Percentiles rank a stretch among this genome's conserved stretches.
These are phyloP conservation scores for Ziziphus jujuba DNA, from an alignment of 306 rosid species.

Conservation along the genomic window DNA sequence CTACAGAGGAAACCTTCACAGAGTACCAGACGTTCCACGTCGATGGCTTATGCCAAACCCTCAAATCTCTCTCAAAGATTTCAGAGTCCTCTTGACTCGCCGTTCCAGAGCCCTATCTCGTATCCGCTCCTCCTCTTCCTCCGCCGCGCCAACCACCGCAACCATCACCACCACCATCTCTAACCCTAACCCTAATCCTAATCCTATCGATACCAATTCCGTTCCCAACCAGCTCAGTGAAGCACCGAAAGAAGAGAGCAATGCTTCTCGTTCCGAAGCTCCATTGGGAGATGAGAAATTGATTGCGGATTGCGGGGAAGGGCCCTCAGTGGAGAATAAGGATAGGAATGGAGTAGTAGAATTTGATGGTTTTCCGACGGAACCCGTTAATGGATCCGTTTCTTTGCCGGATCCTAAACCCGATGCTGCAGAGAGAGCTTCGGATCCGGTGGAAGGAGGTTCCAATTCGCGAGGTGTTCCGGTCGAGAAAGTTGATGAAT, in stretches of 20 bases:
- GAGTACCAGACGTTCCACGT: conserved; percentile 73
- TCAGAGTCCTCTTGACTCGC: conserved; percentile 65
- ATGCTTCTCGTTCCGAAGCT: conserved; percentile 10
- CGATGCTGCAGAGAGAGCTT: conserved; percentile 28
- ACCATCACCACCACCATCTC: conserved; percentile 28
- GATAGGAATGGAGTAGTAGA: conserved; percentile 23
- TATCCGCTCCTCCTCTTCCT: conserved; percentile 24
- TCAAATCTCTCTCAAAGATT: conserved; percentile 66
- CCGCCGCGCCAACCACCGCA: conserved; percentile 27
- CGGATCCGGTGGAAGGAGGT: conserved; percentile 34
- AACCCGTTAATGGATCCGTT: conserved; percentile 37
- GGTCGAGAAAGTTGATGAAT: conserved; percentile 31
- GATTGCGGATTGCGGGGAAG: conserved; percentile 39
- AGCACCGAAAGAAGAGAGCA: conserved; percentile 10
- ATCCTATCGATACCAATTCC: conserved; percentile 19
- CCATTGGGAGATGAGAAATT: conserved; percentile 22
- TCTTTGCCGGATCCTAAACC: conserved; percentile 17
- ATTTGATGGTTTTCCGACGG: conserved; percentile 29
- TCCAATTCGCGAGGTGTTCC: conserved; percentile 16
- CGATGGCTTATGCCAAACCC: conserved; percentile 84
- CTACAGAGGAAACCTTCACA: conserved; percentile 94
- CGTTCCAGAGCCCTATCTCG: conserved; percentile 81
- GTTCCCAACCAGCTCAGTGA: conserved; percentile 16
- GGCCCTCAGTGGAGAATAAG: conserved; percentile 39
- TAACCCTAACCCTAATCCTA: conserved; percentile 35